Percentiles rank a stretch among this genome's conserved stretches.
phyloP scores from a whole-genome alignment of 441 rosid genomes.

The Euphorbia celastroides region DNA sequence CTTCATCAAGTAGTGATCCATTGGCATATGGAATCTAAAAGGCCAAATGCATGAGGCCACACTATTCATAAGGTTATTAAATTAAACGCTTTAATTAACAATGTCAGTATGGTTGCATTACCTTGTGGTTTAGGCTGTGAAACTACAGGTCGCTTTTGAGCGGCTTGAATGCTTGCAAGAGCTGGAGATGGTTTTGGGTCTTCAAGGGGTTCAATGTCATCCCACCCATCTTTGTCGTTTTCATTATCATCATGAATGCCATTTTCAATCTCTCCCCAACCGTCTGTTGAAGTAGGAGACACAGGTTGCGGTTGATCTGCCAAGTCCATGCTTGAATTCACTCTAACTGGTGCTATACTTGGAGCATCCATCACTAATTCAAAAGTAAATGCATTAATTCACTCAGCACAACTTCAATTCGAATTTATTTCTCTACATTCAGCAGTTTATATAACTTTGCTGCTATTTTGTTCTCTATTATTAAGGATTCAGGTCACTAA shows the following conservation, averaged over 20 bases:
- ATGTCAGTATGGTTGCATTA: slow-evolving; percentile 21
- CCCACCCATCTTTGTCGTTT: slow-evolving; percentile 94
- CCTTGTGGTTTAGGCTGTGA: slow-evolving; percentile 73
- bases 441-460: too few relatives aligned
- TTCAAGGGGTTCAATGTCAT: slow-evolving; percentile 87
- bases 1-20: too few relatives aligned
- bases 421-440: too few relatives aligned
- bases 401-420: slow-evolving; percentile 5
- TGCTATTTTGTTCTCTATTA: background rate
- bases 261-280: slow-evolving; percentile 96
- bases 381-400: slow-evolving; percentile 20
- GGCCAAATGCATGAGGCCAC: background rate
- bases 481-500: background rate
- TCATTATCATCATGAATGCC: slow-evolving; percentile 70
- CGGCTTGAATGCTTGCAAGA: slow-evolving; percentile 88
- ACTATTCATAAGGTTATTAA: background rate
- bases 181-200: slow-evolving; percentile 79
- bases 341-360: slow-evolving; percentile 41
- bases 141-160: slow-evolving; percentile 77
- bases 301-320: slow-evolving; percentile 66
- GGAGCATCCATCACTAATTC: slow-evolving; percentile 49
- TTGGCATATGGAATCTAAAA: too few relatives aligned
- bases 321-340: slow-evolving; percentile 64
- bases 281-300: slow-evolving; percentile 96
- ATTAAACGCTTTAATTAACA: background rate